Evolutionary conservation across 2,329 filamentous ascomycete genomes (phyloP), one percentile per base, ranked within the genome.

Genomic region (Drechslera avenae): DNA sequence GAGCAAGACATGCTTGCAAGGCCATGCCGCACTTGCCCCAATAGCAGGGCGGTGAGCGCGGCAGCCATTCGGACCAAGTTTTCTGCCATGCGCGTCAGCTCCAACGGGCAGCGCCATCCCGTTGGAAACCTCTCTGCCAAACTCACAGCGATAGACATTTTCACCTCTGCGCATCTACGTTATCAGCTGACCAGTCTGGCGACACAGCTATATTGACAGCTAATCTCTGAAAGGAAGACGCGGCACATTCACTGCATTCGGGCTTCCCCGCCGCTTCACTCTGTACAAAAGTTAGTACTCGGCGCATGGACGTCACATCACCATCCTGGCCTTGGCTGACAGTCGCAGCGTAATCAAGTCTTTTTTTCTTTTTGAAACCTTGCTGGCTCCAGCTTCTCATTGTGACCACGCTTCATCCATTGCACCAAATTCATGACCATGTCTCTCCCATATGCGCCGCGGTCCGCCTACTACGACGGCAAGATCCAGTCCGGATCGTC

Each of bases 381-480:
- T 17, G 21, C 23, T 10, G 28, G 37, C 30, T n/a, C 16, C 35
- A 21, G 3, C 35, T 21, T 26, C 19, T n/a, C 49, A n/a, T 37
- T 13, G 45, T 53, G 50, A 46, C 21, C 9, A 8, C 30, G 26
- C 16, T 23, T 32, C 16, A 2, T 17, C 46, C 39, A 28, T 26
- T 44, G 46, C 46, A 18, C 46, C 46, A 26, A 39, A 26, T 26
- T 36, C 28, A 21, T 52, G 47, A 52, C 40, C 56, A 72, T 71
- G 63, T 62, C 67, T 49, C 68, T 69, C 51, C 68, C 77, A 69
- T 80, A 82, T 61, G 64, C 79, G 39, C 69, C 77, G 35, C 82
- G 84, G 58, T 83, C 88, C 68, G 86, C 91, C 57, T 94, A 88
- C 76, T 90, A 91, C 78, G 83, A 86, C 59, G 91, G 91, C 72